These are phyloP conservation scores for Coniella lustricola DNA, from an alignment of 2,329 filamentous ascomycete genomes.

Conservation along the genomic window DNA sequence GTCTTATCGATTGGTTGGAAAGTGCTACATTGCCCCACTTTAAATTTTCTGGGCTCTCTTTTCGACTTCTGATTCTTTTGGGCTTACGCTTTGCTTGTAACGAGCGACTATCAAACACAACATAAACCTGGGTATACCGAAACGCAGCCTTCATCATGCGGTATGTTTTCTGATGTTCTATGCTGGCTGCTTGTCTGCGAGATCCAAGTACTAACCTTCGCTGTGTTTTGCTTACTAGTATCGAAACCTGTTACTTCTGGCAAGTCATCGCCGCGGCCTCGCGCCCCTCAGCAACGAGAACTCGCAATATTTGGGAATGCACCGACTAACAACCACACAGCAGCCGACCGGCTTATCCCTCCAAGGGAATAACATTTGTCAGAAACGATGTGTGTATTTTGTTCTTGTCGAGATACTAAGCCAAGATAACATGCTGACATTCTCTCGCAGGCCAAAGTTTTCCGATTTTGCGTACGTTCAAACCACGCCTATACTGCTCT, in stretches of 20 bases:
- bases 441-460: conserved; percentile 39
- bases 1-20: conserved; percentile 4
- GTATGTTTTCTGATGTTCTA: conserved; percentile 19
- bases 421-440: not conserved
- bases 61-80: conserved; percentile 1
- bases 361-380: conserved; percentile 60
- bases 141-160: conserved; percentile 18
- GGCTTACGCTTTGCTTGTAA: too few relatives aligned
- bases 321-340: conserved; percentile 8
- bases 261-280: conserved; percentile 27
- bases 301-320: too few relatives aligned
- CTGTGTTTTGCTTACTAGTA: conserved; percentile 26
- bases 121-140: too few relatives aligned
- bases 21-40: not conserved
- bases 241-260: conserved; percentile 65
- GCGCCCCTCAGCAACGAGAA: not conserved
- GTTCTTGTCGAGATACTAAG: not conserved
- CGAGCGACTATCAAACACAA: too few relatives aligned
- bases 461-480: conserved; percentile 50
- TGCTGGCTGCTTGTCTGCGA: not conserved
- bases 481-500: too few relatives aligned
- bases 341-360: conserved; percentile 56
- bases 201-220: too few relatives aligned
- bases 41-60: conserved; percentile 4
- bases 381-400: conserved; percentile 46